These are phyloP conservation scores for Suillus occidentalis DNA, from an alignment of 768 basidiomycete species.

Conservation along the genomic window DNA sequence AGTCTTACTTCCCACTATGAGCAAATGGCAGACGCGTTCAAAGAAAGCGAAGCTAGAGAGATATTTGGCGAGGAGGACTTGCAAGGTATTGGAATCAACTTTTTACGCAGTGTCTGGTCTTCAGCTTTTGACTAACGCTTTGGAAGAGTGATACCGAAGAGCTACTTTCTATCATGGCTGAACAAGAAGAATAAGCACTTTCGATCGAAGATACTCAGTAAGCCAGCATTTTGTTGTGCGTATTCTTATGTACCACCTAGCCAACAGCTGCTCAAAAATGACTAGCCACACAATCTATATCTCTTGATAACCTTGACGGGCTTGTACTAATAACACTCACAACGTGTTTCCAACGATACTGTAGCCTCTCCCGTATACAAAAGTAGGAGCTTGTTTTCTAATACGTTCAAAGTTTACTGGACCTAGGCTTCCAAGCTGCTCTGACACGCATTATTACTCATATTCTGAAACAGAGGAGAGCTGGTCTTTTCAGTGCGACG, in stretches of 20 bases:
- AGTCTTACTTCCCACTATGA: slow-evolving; percentile 74
- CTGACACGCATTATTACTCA: slow-evolving; percentile 81
- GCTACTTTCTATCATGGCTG: too few species aligned
- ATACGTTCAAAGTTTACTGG: slow-evolving; percentile 58
- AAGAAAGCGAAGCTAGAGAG: slow-evolving; percentile 69
- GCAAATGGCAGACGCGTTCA: slow-evolving; percentile 69
- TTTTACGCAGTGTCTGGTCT: background rate
- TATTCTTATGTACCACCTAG: slow-evolving; percentile 33
- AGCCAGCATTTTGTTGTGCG: too few species aligned
- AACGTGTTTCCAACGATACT: too few species aligned
- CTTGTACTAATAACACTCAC: too few species aligned
- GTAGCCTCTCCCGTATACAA: slow-evolving; percentile 17
- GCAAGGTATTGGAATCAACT: slow-evolving; percentile 43
- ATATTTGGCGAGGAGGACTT: slow-evolving; percentile 68
- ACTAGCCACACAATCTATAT: slow-evolving; percentile 47
- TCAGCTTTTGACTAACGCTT: too few species aligned
- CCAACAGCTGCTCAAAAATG: slow-evolving; percentile 46
- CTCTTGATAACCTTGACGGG: slow-evolving; percentile 37
- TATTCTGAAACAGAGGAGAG: slow-evolving; percentile 93
- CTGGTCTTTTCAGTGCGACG: slow-evolving; percentile 96
- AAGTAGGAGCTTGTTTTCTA: background rate
- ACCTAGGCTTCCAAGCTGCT: slow-evolving; percentile 78
- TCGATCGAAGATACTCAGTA: too few species aligned
- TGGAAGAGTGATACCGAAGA: too few species aligned
- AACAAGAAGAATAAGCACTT: too few species aligned